A percentile compares a stretch with the other conserved stretches of the same genome.
Conservation (phyloP, 2,329 filamentous ascomycete genomes). For the Dothistroma pini region DNA sequence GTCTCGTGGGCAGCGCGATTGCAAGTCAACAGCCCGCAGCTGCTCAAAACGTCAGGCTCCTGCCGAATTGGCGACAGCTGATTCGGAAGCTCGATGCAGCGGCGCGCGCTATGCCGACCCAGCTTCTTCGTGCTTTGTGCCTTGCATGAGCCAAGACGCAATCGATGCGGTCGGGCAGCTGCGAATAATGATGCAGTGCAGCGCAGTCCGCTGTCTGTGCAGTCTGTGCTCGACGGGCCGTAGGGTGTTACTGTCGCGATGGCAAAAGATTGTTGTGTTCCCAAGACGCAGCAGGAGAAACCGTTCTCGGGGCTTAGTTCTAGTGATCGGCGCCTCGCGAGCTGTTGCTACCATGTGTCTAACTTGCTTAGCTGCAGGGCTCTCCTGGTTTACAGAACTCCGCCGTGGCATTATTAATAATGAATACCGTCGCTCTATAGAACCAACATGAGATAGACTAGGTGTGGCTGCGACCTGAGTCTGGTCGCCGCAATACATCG, state of each 20-base stretch:
- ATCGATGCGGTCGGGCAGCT: not conserved
- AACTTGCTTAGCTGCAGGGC: not conserved
- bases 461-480: not conserved
- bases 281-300: not conserved
- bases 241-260: slow-evolving; percentile 2
- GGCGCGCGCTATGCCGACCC: not conserved
- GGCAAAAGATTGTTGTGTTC: not conserved
- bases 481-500: not conserved
- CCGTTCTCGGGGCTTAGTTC: not conserved
- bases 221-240: not conserved
- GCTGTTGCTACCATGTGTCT: not conserved
- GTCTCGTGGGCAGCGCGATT: too few relatives aligned
- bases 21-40: too few relatives aligned
- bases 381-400: not conserved
- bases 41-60: too few relatives aligned
- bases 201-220: not conserved
- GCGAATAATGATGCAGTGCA: not conserved
- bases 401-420: not conserved
- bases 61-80: too few relatives aligned
- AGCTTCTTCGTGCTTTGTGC: not conserved
- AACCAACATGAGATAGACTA: not conserved
- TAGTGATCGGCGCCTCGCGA: not conserved
- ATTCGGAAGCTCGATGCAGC: not conserved
- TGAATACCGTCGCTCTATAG: not conserved
- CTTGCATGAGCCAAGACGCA: not conserved